Evolutionary conservation across 768 basidiomycete genomes (phyloP), one percentile per base, ranked within the genome.

Genomic region (Xerocomellus intermedius): DNA sequence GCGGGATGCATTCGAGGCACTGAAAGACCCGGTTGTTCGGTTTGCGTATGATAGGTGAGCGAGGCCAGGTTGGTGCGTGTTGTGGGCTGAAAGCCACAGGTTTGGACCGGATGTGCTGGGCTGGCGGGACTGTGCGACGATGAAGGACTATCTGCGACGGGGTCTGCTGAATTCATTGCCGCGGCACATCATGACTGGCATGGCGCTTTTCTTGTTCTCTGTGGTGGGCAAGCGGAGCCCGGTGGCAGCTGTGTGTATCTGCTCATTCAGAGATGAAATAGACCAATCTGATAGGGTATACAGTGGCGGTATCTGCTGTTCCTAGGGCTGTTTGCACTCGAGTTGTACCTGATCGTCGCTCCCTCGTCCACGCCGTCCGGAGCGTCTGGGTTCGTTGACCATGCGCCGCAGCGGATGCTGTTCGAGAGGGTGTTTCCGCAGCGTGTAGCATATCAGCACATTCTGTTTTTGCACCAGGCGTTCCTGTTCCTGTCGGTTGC

Each of bases 251-350:
- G 87, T 91, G 69, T 66, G 89, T 80, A 52, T 43, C 39, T 19
- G 52, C n/a, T 48, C 47, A 26, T 50, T 45, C 36, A 41, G 22
- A 41, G n/a, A 48, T 41, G 61, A 13, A 57, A 48, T 33, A 8
- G 52, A 52, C 37, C n/a, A 1, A 50, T 56, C 64, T 64, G 46
- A 62, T 49, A 26, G 46, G 52, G 50, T 33, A 21, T 55, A 46
- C 61, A 91, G 90, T 94, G 91, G 91, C 83, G 91, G 16, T 91
- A 87, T 68, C 71, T 86, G 49, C 73, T 90, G n/a, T 89, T 86
- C 62, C 70, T 79, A n/a, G 72, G 78, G 28, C 71, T 85, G 49
- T 78, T 86, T 44, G 78, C 80, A 5, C 77, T 79, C 13, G 91
- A 93, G 66, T 72, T 91, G 49, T 75, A 77, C 22, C 80, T 90